Conservation (phyloP, 352 stramenopile species). For the Globisporangium rhizosaccharum region DNA sequence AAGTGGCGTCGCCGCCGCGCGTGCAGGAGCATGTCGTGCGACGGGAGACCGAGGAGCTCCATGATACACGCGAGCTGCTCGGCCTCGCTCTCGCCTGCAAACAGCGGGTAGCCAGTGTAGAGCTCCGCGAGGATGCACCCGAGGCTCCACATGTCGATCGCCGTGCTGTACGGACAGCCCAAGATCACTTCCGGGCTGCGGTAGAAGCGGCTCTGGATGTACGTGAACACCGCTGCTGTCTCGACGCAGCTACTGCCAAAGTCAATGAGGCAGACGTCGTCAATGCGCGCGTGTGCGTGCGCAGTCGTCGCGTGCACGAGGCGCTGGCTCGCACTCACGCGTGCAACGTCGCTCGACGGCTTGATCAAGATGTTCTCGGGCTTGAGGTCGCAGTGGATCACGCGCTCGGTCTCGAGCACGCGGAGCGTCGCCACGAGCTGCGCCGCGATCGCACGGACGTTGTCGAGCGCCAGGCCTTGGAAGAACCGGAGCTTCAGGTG, state of each 20-base stretch:
- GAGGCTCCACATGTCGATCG: conserved; percentile 91
- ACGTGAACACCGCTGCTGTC: conserved; percentile 87
- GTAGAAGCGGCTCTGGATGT: conserved; percentile 98
- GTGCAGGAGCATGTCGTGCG: conserved; percentile 31
- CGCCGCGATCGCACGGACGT: conserved; percentile 82
- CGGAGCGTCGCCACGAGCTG: conserved; percentile 86
- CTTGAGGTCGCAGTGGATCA: conserved; percentile 98
- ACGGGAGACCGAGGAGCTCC: conserved; percentile 60
- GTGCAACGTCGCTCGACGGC: neutral
- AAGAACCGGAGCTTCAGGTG: conserved; percentile 95
- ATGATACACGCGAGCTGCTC: conserved; percentile 88
- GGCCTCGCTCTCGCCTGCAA: conserved; percentile 76
- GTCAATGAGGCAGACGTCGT: conserved; percentile 90
- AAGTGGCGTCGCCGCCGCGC: conserved; percentile 62
- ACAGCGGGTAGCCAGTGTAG: conserved; percentile 75
- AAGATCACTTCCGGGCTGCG: conserved; percentile 96
- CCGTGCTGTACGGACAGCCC: conserved; percentile 71
- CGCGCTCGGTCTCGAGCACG: conserved; percentile 65
- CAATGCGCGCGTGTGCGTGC: conserved; percentile 15
- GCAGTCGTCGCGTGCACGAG: conserved; percentile 72
- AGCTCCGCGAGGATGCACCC: conserved; percentile 85
- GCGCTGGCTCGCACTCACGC: conserved; percentile 4
- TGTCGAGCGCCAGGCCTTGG: conserved; percentile 87
- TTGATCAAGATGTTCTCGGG: conserved; percentile 93
- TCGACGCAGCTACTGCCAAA: conserved; percentile 96